Conservation (phyloP, 352 stramenopile species). For the Elongisporangium undulatum region DNA sequence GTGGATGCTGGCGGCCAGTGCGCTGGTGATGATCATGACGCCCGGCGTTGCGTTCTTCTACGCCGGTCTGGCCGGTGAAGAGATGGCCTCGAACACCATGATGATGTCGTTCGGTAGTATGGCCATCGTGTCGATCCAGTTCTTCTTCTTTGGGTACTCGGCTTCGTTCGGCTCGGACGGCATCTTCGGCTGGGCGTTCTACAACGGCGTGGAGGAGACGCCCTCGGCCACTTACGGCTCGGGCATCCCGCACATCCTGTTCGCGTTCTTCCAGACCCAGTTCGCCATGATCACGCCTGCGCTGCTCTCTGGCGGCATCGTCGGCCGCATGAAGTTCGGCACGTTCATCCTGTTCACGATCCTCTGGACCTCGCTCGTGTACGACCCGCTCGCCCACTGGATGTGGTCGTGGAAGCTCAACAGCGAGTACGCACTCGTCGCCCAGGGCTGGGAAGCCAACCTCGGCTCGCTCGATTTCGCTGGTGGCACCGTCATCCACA, state of each 20-base stretch:
- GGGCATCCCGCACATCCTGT: slow-evolving; percentile 63
- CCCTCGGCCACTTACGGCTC: slow-evolving; percentile 48
- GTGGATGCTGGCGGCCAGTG: slow-evolving; percentile 49
- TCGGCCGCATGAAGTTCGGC: slow-evolving; percentile 81
- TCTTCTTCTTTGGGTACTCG: slow-evolving; percentile 74
- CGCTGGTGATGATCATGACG: slow-evolving; percentile 72
- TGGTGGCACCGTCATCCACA: slow-evolving; percentile 81
- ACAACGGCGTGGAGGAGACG: slow-evolving; percentile 46
- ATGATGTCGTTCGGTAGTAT: slow-evolving; percentile 79
- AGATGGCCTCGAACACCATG: slow-evolving; percentile 78
- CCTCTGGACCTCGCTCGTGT: slow-evolving; percentile 82
- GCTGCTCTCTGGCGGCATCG: slow-evolving; percentile 69
- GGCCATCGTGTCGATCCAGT: slow-evolving; percentile 78
- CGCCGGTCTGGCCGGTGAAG: slow-evolving; percentile 59
- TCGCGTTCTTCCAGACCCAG: slow-evolving; percentile 79
- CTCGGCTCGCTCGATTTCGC: slow-evolving; percentile 81
- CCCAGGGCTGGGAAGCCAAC: slow-evolving; percentile 61
- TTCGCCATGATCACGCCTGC: slow-evolving; percentile 82
- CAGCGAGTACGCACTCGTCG: slow-evolving; percentile 28
- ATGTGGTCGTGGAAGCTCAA: slow-evolving; percentile 79
- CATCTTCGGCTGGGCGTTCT: slow-evolving; percentile 51
- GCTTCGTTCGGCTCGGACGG: slow-evolving; percentile 52
- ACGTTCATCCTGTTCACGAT: slow-evolving; percentile 73
- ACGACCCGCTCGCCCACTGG: slow-evolving; percentile 81
- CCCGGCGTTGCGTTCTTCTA: slow-evolving; percentile 77